These are phyloP conservation scores for Ulota crispa DNA, from an alignment of 225 moss, liverwort and hornwort species.

Conservation along the genomic window DNA sequence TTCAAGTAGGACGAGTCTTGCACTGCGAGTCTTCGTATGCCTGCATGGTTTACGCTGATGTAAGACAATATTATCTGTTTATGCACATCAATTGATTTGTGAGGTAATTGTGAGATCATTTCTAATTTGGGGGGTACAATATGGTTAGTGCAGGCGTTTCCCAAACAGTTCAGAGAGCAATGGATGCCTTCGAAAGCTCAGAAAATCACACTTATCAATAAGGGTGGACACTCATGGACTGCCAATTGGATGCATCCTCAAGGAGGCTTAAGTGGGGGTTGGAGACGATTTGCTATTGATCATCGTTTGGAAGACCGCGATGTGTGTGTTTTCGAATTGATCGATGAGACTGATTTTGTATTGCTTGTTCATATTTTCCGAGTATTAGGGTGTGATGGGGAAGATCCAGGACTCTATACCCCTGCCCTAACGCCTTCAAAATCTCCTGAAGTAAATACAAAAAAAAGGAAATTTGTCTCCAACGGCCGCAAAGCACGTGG, in stretches of 20 bases:
- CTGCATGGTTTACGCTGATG: not conserved
- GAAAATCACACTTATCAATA: conserved; percentile 27
- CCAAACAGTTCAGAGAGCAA: conserved; percentile 25
- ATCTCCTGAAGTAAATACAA: not conserved
- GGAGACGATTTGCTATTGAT: conserved; percentile 48
- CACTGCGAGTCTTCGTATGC: not conserved
- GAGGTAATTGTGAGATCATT: not conserved
- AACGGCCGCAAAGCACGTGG: not conserved
- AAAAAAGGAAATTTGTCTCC: not conserved
- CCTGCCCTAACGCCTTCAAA: not conserved
- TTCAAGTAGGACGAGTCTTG: not conserved
- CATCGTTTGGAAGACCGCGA: conserved; percentile 46
- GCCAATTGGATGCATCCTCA: conserved; percentile 29
- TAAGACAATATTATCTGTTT: not conserved
- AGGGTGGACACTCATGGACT: conserved; percentile 38
- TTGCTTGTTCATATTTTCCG: conserved; percentile 41
- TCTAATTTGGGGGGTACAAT: not conserved
- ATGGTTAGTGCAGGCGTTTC: conserved; percentile 30
- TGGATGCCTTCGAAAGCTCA: conserved; percentile 28
- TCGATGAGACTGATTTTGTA: conserved; percentile 19
- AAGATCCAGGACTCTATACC: conserved; percentile 20
- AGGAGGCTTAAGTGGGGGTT: conserved; percentile 38
- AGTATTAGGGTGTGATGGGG: conserved; percentile 18
- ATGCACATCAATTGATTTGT: not conserved
- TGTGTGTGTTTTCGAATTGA: conserved; percentile 44